These are phyloP conservation scores for Globisporangium takayamanum DNA, from an alignment of 352 stramenopile genomes.

Conservation along the genomic window DNA sequence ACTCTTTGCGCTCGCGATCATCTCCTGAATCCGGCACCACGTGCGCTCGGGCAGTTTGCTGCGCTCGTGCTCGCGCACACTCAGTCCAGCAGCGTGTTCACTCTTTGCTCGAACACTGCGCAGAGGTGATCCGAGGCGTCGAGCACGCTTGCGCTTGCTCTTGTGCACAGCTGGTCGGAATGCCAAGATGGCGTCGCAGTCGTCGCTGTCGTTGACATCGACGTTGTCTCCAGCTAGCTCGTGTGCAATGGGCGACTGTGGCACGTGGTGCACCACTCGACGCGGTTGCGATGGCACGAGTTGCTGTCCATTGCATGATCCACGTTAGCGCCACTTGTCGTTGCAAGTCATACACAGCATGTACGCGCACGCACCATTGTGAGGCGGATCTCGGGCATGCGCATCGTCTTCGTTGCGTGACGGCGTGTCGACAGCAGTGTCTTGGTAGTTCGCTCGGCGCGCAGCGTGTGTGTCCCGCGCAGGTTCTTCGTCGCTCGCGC, in stretches of 20 bases:
- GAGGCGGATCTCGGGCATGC: background rate
- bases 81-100: background rate
- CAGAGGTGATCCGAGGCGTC: background rate
- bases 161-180: background rate
- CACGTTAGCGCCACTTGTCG: background rate
- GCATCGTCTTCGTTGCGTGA: background rate
- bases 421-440: background rate
- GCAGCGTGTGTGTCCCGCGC: slow-evolving; percentile 3
- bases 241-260: background rate
- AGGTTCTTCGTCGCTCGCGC: background rate
- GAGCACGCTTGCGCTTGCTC: slow-evolving; percentile 6
- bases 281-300: background rate
- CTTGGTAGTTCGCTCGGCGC: background rate
- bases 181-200: background rate
- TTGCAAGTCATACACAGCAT: background rate
- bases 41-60: slow-evolving; percentile 19
- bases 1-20: slow-evolving; percentile 32
- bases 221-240: background rate
- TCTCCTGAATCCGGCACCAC: slow-evolving; percentile 31
- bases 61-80: background rate
- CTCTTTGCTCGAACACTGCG: background rate
- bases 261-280: background rate
- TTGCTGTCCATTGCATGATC: background rate
- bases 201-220: background rate
- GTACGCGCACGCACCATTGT: background rate